These are phyloP conservation scores for Xylaria acuta DNA, from an alignment of 495 filamentous ascomycete genomes.

Conservation along the genomic window DNA sequence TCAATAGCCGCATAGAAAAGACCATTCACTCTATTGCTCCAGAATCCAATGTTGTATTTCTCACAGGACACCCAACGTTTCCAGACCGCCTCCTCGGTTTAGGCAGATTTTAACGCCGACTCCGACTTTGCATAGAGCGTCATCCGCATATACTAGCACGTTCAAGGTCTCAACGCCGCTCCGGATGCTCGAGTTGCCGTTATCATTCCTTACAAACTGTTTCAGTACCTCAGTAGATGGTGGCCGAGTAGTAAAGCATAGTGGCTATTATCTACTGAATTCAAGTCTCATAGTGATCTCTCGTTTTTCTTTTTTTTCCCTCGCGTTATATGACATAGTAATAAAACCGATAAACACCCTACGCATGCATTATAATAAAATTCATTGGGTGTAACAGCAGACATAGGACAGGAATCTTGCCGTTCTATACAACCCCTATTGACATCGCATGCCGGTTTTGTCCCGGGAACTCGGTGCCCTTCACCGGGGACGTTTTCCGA, in stretches of 20 bases:
- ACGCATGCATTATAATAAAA: background rate
- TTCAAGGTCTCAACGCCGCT: background rate
- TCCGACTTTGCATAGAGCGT: background rate
- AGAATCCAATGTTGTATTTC: background rate
- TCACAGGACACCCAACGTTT: background rate
- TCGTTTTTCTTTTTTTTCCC: background rate
- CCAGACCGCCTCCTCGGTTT: background rate
- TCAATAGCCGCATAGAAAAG: background rate
- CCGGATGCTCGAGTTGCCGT: background rate
- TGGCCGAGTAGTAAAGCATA: background rate
- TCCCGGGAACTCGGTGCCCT: background rate
- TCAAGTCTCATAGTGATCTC: background rate
- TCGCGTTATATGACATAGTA: background rate
- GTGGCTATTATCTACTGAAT: background rate
- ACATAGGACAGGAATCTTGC: background rate
- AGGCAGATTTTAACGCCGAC: no score
- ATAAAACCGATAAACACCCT: background rate
- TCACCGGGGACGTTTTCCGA: background rate
- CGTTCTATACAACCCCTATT: conserved; percentile 12
- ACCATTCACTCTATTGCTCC: background rate
- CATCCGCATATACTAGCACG: conserved; percentile 3
- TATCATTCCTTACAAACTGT: background rate
- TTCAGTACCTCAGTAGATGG: background rate
- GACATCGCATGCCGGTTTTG: background rate
- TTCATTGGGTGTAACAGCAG: background rate